Evolutionary conservation across 2,329 filamentous ascomycete species (phyloP).

Genomic region (Byssothecium circinans): DNA sequence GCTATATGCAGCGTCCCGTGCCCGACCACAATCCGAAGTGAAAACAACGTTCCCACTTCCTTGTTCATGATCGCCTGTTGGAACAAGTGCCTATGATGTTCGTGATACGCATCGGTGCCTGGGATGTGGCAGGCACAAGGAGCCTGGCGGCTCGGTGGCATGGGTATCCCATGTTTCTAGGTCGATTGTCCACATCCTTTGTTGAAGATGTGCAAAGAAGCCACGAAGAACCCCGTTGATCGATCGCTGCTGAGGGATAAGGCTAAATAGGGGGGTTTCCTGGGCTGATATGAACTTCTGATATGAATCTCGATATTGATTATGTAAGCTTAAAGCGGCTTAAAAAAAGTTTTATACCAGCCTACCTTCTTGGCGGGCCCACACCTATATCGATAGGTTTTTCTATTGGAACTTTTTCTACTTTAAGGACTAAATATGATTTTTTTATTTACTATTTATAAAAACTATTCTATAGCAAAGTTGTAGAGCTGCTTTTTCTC

Average conservation of each 20-base stretch:
- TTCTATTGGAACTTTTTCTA: no score
- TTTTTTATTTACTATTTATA: no score
- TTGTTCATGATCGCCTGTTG: neutral
- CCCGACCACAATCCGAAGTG: neutral
- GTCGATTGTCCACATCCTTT: neutral
- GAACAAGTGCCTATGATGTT: neutral
- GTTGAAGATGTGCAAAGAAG: neutral
- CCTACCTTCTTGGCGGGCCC: no score
- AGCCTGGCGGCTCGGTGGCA: slow-evolving; percentile 13
- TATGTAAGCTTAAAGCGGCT: no score
- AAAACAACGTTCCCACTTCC: neutral
- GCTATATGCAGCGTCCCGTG: neutral
- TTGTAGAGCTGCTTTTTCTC: no score
- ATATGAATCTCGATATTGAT: no score
- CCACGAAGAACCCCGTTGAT: slow-evolving; percentile 3
- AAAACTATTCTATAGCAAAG: no score
- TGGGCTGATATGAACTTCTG: no score
- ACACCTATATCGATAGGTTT: no score
- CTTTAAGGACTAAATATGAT: no score
- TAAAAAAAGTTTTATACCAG: no score
- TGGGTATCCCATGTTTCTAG: slow-evolving; percentile 9
- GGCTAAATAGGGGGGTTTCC: no score
- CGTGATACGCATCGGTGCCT: slow-evolving; percentile 5
- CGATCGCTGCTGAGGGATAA: slow-evolving; percentile 7
- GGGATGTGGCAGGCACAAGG: slow-evolving; percentile 9